Percentiles rank a stretch among this genome's conserved stretches.
Evolutionary conservation across 2,329 filamentous ascomycete genomes (phyloP).

Genomic region (Xylariaceae sp.): DNA sequence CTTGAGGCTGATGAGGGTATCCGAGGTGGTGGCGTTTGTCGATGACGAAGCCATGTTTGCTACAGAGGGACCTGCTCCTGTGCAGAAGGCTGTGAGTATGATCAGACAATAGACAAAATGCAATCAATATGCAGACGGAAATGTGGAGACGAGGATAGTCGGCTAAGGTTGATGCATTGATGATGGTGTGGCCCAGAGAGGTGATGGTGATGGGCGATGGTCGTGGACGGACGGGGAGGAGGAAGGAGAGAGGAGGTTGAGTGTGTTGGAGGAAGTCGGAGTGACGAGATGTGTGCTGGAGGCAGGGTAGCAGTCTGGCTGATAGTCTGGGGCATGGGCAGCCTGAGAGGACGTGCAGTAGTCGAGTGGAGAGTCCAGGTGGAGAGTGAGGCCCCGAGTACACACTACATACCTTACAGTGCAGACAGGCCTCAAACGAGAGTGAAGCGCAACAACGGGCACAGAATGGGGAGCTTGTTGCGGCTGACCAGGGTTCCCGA

Average conservation of each 20-base stretch:
- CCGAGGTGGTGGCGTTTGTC: conserved; percentile 40
- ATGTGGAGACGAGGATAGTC: neutral
- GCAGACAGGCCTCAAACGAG: too few species aligned
- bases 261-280: neutral
- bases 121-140: neutral
- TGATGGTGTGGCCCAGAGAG: neutral
- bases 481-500: too few species aligned
- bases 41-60: conserved; percentile 38
- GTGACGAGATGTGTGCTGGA: neutral
- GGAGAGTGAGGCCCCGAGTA: too few species aligned
- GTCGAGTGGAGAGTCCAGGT: neutral
- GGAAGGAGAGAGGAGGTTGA: neutral
- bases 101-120: neutral
- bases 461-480: too few species aligned
- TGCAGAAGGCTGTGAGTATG: neutral
- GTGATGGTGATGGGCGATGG: neutral
- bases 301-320: neutral
- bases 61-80: conserved; percentile 7
- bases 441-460: too few species aligned
- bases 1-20: conserved; percentile 83
- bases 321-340: neutral
- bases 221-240: neutral
- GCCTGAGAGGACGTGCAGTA: neutral
- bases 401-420: too few species aligned
- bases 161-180: neutral